Conservation (phyloP, 768 basidiomycete genomes). For the Tricholoma hemisulphureum region DNA sequence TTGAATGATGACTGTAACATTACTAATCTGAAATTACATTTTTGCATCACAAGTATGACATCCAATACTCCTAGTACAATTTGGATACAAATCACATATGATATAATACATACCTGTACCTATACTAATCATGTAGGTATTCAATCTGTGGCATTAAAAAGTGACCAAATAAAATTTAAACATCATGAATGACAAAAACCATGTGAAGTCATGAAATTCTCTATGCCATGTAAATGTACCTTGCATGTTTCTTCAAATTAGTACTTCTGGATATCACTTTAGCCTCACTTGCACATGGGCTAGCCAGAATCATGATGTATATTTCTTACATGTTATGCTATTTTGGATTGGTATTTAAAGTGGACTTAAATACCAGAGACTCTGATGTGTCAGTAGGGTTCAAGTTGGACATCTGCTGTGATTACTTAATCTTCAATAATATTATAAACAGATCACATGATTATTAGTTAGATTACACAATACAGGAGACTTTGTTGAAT, state of each 20-base stretch:
- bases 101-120: background rate
- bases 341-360: background rate
- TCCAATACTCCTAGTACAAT: background rate
- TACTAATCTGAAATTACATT: background rate
- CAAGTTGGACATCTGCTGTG: too few relatives aligned
- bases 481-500: too few relatives aligned
- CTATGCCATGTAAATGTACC: background rate
- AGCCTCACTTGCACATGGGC: background rate
- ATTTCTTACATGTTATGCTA: background rate
- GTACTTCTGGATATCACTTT: background rate
- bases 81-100: background rate
- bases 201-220: background rate
- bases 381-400: conserved; percentile 30
- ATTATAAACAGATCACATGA: too few relatives aligned
- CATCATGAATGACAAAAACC: background rate
- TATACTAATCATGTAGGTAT: background rate
- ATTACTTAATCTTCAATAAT: too few relatives aligned
- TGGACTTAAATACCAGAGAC: background rate
- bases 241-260: background rate
- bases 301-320: background rate
- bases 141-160: background rate
- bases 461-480: too few relatives aligned
- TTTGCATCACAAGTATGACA: background rate
- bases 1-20: too few relatives aligned
- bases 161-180: background rate